A percentile compares a stretch with the other conserved stretches of the same genome.
Evolutionary conservation across 768 basidiomycete genomes (phyloP).

Genomic region (Lyophyllum decastes): DNA sequence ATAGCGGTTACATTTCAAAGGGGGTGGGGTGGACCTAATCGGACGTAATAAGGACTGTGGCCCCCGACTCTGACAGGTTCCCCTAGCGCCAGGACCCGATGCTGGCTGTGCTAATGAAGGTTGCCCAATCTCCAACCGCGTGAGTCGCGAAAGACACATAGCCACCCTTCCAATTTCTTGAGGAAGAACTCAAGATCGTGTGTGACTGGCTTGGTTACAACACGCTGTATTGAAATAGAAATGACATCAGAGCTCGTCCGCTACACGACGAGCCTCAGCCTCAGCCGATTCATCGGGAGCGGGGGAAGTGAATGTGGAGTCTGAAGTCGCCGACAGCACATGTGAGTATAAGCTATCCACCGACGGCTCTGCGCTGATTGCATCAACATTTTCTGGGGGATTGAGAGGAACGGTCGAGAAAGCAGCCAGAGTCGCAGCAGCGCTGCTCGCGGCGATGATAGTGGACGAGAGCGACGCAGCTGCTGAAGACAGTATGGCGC

Average conservation of each 20-base stretch:
- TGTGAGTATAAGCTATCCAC: neutral
- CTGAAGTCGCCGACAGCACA: neutral
- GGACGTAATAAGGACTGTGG: no score
- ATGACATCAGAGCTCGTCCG: conserved; percentile 2
- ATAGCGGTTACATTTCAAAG: no score
- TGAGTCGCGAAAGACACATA: neutral
- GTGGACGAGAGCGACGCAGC: conserved; percentile 6
- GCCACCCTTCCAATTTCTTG: neutral
- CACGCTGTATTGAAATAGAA: neutral
- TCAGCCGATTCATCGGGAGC: neutral
- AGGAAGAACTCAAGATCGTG: neutral
- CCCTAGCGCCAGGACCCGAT: no score
- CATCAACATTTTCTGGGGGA: neutral
- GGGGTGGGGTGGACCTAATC: no score
- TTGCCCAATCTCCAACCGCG: no score
- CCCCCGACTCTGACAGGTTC: no score
- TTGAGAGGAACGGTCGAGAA: neutral
- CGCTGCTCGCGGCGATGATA: neutral
- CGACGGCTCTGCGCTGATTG: neutral
- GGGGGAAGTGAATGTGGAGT: neutral
- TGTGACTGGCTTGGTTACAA: neutral
- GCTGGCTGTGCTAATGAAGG: no score
- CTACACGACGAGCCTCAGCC: conserved; percentile 2
- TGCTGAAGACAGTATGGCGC: neutral
- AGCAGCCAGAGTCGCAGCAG: conserved; percentile 2